These are phyloP conservation scores for Pseudonectria buxi DNA, from an alignment of 2,329 filamentous ascomycete species.

Conservation along the genomic window DNA sequence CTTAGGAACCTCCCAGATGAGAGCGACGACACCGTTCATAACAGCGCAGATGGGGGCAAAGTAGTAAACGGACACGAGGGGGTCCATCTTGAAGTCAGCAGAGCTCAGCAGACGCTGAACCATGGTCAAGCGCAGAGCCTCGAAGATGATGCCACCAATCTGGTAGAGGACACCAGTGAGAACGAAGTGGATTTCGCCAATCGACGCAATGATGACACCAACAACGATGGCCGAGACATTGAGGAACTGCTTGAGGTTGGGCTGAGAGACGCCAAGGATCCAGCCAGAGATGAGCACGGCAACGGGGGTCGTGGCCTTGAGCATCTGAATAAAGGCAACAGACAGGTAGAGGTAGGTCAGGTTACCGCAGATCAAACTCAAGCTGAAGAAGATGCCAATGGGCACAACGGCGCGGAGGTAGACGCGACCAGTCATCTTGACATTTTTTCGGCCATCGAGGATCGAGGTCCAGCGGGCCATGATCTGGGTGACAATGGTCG, in stretches of 20 bases:
- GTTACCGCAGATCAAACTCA: constrained; percentile 95
- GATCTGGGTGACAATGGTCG: constrained; percentile 88
- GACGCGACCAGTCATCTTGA: constrained; percentile 93
- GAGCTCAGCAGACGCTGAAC: constrained; percentile 77
- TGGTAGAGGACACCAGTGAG: constrained; percentile 74
- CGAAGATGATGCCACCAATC: constrained; percentile 70
- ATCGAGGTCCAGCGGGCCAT: constrained; percentile 83
- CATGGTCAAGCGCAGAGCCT: constrained; percentile 77
- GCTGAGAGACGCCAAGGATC: constrained; percentile 75
- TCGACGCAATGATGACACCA: constrained; percentile 88
- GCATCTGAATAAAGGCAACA: constrained; percentile 98
- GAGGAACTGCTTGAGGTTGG: constrained; percentile 78
- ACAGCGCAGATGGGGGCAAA: constrained; percentile 77
- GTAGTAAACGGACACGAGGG: constrained; percentile 82
- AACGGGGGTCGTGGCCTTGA: constrained; percentile 96
- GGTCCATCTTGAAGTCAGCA: constrained; percentile 87
- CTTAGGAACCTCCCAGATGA: constrained; percentile 66
- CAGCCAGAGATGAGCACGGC: constrained; percentile 87
- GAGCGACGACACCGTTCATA: constrained; percentile 70
- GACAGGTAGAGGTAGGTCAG: constrained; percentile 91
- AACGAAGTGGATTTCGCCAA: constrained; percentile 93
- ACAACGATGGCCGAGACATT: constrained; percentile 94
- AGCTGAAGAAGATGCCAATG: constrained; percentile 90
- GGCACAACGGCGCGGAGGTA: constrained; percentile 91
- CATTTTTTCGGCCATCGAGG: constrained; percentile 88